A percentile compares a stretch with the other conserved stretches of the same genome.
These are phyloP conservation scores for Zygoascus flipseniorum DNA, from an alignment of 805 yeast species.

Conservation along the genomic window DNA sequence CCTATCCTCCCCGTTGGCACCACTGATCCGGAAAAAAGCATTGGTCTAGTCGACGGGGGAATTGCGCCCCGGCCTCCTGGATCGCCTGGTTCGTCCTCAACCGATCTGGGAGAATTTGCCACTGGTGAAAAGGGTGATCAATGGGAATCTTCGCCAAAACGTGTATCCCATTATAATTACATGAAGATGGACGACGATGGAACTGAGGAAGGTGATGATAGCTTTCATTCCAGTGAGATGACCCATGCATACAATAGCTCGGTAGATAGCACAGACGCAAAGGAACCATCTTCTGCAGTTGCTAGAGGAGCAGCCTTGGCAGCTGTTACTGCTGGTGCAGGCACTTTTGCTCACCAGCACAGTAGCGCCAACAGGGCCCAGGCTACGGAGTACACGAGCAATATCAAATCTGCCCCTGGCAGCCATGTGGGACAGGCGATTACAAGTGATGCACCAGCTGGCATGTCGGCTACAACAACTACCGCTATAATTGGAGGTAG, in stretches of 20 bases:
- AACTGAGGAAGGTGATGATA: not conserved
- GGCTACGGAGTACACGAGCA: not conserved
- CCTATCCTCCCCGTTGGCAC: conserved; percentile 26
- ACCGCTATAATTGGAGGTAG: not conserved
- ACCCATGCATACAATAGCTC: not conserved
- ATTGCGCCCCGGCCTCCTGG: not conserved
- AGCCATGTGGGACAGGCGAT: conserved; percentile 18
- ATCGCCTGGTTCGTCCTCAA: conserved; percentile 2
- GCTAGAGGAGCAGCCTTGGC: not conserved
- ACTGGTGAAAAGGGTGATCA: conserved; percentile 18
- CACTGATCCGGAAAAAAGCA: conserved; percentile 13
- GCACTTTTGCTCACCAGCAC: not conserved
- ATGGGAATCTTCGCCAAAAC: conserved; percentile 28
- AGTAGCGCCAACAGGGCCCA: not conserved
- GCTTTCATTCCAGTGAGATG: conserved; percentile 1
- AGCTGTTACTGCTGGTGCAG: conserved; percentile 8
- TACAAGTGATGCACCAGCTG: conserved; percentile 19
- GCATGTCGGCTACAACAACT: conserved; percentile 1
- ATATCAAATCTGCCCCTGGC: conserved; percentile 12
- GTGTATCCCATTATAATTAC: conserved; percentile 29
- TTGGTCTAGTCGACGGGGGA: conserved; percentile 3
- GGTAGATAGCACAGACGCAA: not conserved
- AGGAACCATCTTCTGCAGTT: not conserved
- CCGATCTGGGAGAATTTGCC: conserved; percentile 11
- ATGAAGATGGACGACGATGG: conserved; percentile 26